Percentiles rank a stretch among this genome's conserved stretches.
These are phyloP conservation scores for Larix kaempferi DNA, from an alignment of 75 land plant genomes.

Conservation along the genomic window DNA sequence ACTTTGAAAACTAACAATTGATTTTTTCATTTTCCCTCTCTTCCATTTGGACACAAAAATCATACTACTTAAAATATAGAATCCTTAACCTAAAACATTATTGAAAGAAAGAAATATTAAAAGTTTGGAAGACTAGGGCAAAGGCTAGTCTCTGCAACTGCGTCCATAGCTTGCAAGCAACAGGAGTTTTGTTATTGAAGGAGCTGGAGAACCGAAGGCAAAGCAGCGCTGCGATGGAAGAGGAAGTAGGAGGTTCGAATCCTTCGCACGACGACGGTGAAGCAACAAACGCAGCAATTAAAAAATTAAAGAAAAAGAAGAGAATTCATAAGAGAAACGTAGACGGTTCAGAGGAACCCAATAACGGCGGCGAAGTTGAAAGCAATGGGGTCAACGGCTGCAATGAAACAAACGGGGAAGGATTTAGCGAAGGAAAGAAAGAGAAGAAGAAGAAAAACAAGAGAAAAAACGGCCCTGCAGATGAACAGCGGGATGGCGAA, in stretches of 20 bases:
- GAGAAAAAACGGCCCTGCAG: neutral
- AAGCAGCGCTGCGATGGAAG: neutral
- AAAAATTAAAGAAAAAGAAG: neutral
- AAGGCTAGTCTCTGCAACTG: too few relatives aligned
- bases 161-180: too few relatives aligned
- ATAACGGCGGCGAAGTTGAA: slow-evolving; percentile 10
- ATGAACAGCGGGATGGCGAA: neutral
- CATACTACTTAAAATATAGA: too few relatives aligned
- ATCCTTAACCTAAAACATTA: too few relatives aligned
- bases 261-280: neutral
- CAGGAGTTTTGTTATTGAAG: too few relatives aligned
- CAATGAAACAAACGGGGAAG: neutral
- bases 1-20: too few relatives aligned
- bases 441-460: slow-evolving; percentile 9
- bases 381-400: neutral
- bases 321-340: neutral
- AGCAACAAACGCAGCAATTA: neutral
- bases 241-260: neutral
- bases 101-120: too few relatives aligned
- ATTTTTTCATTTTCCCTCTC: too few relatives aligned
- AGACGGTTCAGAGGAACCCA: slow-evolving; percentile 1
- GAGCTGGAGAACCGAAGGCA: too few relatives aligned
- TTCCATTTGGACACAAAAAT: too few relatives aligned
- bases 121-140: too few relatives aligned
- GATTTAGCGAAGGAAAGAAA: slow-evolving; percentile 9